phyloP scores from a whole-genome alignment of 352 stramenopile species.

The Bremia lactucae region DNA sequence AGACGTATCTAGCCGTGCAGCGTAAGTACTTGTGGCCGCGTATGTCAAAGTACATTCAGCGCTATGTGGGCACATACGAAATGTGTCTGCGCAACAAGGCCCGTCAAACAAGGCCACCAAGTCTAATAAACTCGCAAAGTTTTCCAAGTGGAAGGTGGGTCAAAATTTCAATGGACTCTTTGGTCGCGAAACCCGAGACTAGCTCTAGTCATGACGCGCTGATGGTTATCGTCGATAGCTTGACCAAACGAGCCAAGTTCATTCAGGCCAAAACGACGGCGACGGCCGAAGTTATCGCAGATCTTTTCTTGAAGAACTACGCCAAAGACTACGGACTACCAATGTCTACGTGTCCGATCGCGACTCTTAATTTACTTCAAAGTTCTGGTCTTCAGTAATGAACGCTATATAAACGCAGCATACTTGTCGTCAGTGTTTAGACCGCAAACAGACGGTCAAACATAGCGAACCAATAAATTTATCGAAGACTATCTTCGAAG shows the following conservation, averaged over 20 bases:
- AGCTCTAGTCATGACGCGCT: neutral
- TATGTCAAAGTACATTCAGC: constrained; percentile 12
- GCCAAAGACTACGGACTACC: neutral
- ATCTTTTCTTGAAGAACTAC: neutral
- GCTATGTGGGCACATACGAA: constrained; percentile 9
- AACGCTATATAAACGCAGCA: neutral
- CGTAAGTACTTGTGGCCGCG: constrained; percentile 4
- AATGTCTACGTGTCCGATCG: neutral
- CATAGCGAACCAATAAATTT: constrained; percentile 4
- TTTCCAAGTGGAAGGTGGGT: constrained; percentile 3
- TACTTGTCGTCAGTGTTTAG: neutral
- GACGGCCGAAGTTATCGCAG: neutral
- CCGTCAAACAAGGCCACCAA: constrained; percentile 5
- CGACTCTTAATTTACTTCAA: neutral
- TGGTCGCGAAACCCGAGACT: constrained; percentile 1
- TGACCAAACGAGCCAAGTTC: neutral
- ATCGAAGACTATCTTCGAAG: constrained; percentile 8
- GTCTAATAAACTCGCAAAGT: constrained; percentile 3
- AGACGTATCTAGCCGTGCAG: constrained; percentile 1
- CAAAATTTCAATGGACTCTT: constrained; percentile 10
- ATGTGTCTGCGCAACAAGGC: constrained; percentile 8
- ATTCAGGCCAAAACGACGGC: neutral
- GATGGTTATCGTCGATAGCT: neutral
- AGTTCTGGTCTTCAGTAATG: neutral
- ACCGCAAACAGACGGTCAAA: neutral